Percentiles rank a stretch among this genome's conserved stretches.
These are phyloP conservation scores for Camellia sinensis DNA, from an alignment of 148 eudicot genomes.

Conservation along the genomic window DNA sequence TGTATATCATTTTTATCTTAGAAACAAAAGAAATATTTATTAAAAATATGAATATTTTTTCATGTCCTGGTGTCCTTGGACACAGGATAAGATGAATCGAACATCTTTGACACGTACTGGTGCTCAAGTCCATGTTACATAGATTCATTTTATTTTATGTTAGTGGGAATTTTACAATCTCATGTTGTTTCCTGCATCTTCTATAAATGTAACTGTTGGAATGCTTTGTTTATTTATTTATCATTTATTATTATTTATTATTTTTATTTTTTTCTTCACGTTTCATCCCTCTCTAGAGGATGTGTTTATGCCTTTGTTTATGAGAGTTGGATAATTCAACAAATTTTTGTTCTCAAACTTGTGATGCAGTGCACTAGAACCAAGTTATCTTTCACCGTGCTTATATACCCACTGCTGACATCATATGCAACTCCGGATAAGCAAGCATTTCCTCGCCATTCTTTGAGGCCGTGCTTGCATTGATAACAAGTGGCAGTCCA, in stretches of 20 bases:
- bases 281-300: not conserved
- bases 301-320: not conserved
- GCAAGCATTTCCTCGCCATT: slow-evolving; percentile 96
- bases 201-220: not conserved
- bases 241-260: too few relatives aligned
- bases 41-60: too few relatives aligned
- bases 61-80: too few relatives aligned
- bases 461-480: slow-evolving; percentile 95
- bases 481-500: slow-evolving; percentile 92
- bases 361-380: slow-evolving; percentile 91
- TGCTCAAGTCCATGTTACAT: too few relatives aligned
- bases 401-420: slow-evolving; percentile 76
- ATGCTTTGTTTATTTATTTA: not conserved
- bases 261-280: not conserved
- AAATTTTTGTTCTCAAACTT: slow-evolving; percentile 15
- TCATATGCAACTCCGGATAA: slow-evolving; percentile 81
- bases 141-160: not conserved
- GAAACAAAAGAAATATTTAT: too few relatives aligned
- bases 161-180: not conserved
- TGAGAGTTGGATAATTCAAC: not conserved
- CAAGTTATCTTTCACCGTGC: slow-evolving; percentile 92
- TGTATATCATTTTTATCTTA: too few relatives aligned
- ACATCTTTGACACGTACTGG: too few relatives aligned
- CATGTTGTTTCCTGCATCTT: not conserved
- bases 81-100: too few relatives aligned